Percentiles rank a stretch among this genome's conserved stretches.
Conservation (phyloP, 1,139 yeast genomes). For the Hanseniaspora gamundiae region DNA sequence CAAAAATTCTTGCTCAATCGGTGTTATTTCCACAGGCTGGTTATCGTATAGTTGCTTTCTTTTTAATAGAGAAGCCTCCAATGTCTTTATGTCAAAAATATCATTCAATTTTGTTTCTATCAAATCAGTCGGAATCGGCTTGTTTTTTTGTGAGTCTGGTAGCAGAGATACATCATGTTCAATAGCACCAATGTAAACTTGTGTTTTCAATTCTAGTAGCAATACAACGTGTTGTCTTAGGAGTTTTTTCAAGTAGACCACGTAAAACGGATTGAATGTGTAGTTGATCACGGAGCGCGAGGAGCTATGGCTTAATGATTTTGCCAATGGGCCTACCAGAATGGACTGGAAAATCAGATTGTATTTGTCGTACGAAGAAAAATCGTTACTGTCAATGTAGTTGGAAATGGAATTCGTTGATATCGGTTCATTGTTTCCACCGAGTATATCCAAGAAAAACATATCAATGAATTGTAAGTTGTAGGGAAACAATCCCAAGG, state of each 20-base stretch:
- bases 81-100: constrained; percentile 50
- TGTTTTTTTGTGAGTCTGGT: not conserved
- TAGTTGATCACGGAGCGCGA: not conserved
- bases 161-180: constrained; percentile 24
- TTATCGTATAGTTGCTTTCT: constrained; percentile 28
- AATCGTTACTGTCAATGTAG: not conserved
- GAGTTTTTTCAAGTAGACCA: constrained; percentile 32
- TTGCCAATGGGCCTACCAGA: not conserved
- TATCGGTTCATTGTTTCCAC: constrained; percentile 6
- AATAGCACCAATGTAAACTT: constrained; percentile 82
- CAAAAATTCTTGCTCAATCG: constrained; percentile 62
- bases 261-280: not conserved
- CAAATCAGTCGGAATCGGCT: not conserved
- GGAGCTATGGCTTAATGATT: not conserved
- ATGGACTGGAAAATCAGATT: not conserved
- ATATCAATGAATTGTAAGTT: constrained; percentile 4
- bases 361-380: constrained; percentile 2
- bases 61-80: constrained; percentile 45
- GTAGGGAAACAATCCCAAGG: constrained; percentile 5
- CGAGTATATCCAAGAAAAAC: constrained; percentile 6
- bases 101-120: constrained; percentile 35
- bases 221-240: constrained; percentile 71
- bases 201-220: constrained; percentile 81
- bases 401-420: not conserved
- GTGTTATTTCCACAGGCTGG: constrained; percentile 32